Percentiles rank a stretch among this genome's conserved stretches.
phyloP scores from a whole-genome alignment of 371 early-diverging fungal species.

The Mucor piriformis region DNA sequence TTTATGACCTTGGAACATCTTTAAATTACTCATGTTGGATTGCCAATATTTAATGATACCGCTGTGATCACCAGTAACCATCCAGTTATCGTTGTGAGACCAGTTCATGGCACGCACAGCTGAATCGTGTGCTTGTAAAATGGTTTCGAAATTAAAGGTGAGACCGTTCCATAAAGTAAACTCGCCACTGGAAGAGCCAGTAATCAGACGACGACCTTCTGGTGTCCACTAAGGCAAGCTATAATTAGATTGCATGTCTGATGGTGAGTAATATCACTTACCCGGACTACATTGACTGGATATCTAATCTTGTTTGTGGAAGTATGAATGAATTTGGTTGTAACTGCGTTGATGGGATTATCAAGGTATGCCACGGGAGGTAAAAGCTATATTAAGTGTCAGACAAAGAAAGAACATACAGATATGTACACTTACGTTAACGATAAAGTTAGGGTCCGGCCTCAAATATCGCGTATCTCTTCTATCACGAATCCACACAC shows the following conservation, averaged over 20 bases:
- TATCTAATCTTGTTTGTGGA: constrained; percentile 97
- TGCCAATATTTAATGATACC: constrained; percentile 99
- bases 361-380: constrained; percentile 81
- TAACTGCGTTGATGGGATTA: constrained; percentile 82
- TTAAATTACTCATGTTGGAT: constrained; percentile 97
- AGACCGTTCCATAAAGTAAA: constrained; percentile 99
- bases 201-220: constrained; percentile 97
- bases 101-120: constrained; percentile 97
- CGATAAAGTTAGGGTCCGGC: constrained; percentile 87
- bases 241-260: neutral
- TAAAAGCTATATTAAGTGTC: constrained; percentile 50
- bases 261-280: constrained; percentile 34
- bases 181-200: constrained; percentile 98
- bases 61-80: constrained; percentile 95
- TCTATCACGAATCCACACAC: constrained; percentile 66
- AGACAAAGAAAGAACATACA: neutral
- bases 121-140: constrained; percentile 96
- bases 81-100: constrained; percentile 97
- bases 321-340: constrained; percentile 95
- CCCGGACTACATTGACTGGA: constrained; percentile 94
- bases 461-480: constrained; percentile 67
- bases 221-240: constrained; percentile 90
- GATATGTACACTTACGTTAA: constrained; percentile 68
- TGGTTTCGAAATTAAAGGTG: constrained; percentile 99
- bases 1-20: constrained; percentile 92